Base-by-base conservation (phyloP, 371 early-diverging fungal species). In the Thermomucor indicae-seudaticae region DNA sequence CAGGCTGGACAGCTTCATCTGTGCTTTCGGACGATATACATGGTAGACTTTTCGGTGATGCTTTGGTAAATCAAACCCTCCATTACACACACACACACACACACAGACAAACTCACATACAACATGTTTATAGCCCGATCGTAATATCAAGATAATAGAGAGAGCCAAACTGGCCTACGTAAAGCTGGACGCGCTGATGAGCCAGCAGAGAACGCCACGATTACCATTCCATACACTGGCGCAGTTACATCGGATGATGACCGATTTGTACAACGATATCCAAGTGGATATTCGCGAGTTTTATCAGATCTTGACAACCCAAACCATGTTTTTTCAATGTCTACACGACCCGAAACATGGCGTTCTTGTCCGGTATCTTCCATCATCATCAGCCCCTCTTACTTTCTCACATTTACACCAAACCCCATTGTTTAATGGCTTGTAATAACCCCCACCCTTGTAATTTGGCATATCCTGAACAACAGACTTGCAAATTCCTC, bases 191-290 rank as follows among this genome's bases (percentile, higher is more conserved):
- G 59, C 58, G 25, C 47, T 44, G 42, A 51, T 51, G 4, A 45
- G 27, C 25, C 32, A n/a, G 16, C 38, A 39, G 17, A 42, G 8
- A 10, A n/a, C 43, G 30, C 17, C 35, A 14, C 28, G 19, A 20
- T 12, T 47, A 19, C 44, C 44, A 27, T 55, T 55, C n/a, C 52
- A 63, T 32, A 53, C 60, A 6, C 25, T 64, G 52, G 40, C 45
- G n/a, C 65, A 64, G 43, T 37, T 65, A 19, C 58, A 57, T 43
- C 65, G 55, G 2, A 65, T 60, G 58, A 54, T 60, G 49, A 53
- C 29, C 16, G 65, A 65, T 17, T 28, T 65, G 19, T 60, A 53
- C 49, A 43, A 47, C 20, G 61, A 65, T 45, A 35, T 42, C 25
- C 35, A 47, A 3, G 43, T 59, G n/a, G 58, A 55, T 45, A 49